Evolutionary conservation across 192 early-diverging fungal genomes (phyloP), one percentile per base, ranked within the genome.

Genomic region (Polychytrium aggregatum): DNA sequence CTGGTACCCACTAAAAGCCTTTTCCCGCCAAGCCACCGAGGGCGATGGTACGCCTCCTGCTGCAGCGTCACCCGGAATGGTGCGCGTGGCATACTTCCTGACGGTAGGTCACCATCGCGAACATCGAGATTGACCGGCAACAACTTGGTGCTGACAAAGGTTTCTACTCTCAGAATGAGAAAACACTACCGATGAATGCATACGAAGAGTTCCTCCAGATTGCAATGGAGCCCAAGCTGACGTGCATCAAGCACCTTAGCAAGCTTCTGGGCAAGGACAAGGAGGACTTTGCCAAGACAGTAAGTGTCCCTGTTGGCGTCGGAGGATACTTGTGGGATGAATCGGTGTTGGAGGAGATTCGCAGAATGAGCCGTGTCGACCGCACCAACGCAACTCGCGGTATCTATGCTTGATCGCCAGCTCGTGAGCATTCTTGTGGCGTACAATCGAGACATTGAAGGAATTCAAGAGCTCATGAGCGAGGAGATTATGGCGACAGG

Each of bases 1-100:
- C 36, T 66, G 69, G 68, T 66, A 50, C 42, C 56, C 53, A 0
- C 64, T 67, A 13, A 60, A 56, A 35, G 53, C 60, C 24, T 20
- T 54, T 16, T 33, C 48, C 17, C 30, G 41, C 25, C 11, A 29
- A 3, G 49, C 17, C 34, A 9, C 20, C 34, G 38, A 42, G 6
- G 53, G 53, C 24, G 27, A 30, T 18, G n/a, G n/a, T n/a, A n/a
- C n/a, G n/a, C n/a, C n/a, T n/a, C 20, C 47, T 10, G 31, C 34
- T 31, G 46, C 20, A 14, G 21, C 54, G 17, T 18, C 55, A 51
- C 21, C n/a, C 18, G 57, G 61, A 2, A 63, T 63, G 17, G 65
- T 72, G 26, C 50, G 66, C 7, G 28, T 65, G 0, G 53, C 42
- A 30, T 50, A 59, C 28, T 22, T 55, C 37, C 37, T 62, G 24